Conservation (phyloP, 2,329 filamentous ascomycete genomes). For the Meredithiella fracta region DNA sequence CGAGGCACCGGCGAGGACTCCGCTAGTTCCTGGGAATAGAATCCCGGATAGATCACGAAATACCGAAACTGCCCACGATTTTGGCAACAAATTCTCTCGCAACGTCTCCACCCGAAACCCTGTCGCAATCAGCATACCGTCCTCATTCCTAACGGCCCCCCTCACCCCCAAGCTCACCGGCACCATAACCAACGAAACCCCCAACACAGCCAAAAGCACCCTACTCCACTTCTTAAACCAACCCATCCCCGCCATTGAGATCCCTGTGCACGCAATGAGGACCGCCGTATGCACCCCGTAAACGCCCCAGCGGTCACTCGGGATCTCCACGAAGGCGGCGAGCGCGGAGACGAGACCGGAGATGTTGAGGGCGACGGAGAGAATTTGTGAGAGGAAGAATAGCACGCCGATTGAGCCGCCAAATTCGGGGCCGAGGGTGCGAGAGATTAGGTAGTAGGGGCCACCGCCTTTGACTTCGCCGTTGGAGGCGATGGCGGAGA, state of each 20-base stretch:
- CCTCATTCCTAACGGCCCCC: not conserved
- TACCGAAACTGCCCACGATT: conserved; percentile 46
- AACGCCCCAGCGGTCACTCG: conserved; percentile 51
- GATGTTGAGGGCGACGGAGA: conserved; percentile 76
- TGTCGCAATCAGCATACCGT: conserved; percentile 35
- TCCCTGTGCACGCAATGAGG: conserved; percentile 51
- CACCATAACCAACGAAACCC: conserved; percentile 63
- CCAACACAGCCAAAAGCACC: conserved; percentile 51
- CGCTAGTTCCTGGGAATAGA: conserved; percentile 51
- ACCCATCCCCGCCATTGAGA: conserved; percentile 65
- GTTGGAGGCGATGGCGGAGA: conserved; percentile 80
- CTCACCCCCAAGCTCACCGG: conserved; percentile 31
- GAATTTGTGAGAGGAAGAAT: conserved; percentile 77
- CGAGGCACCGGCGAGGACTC: conserved; percentile 56
- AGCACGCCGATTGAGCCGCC: conserved; percentile 76
- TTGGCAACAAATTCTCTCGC: conserved; percentile 56
- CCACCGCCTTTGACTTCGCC: conserved; percentile 77
- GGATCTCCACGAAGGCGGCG: conserved; percentile 38
- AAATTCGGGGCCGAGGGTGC: conserved; percentile 74
- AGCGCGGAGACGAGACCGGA: conserved; percentile 72
- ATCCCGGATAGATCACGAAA: conserved; percentile 78
- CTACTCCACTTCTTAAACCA: conserved; percentile 72
- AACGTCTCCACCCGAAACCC: conserved; percentile 58
- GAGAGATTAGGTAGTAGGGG: conserved; percentile 76
- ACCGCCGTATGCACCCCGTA: conserved; percentile 62